phyloP scores from a whole-genome alignment of 768 basidiomycete species.

The Coprinopsis cinerea region DNA sequence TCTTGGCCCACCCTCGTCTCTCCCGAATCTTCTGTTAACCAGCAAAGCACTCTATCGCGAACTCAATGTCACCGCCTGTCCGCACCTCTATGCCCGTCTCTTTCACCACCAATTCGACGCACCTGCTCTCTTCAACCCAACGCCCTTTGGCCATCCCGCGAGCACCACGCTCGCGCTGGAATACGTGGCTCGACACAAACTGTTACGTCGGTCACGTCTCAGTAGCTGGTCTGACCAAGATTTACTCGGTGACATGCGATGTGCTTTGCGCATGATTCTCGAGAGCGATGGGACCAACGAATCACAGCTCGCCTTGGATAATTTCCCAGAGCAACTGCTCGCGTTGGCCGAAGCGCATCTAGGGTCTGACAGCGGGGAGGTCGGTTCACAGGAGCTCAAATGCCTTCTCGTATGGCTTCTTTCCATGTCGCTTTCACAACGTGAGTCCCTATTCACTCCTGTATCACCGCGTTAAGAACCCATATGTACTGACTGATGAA shows the following conservation, averaged over 20 bases:
- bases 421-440: conserved; percentile 31
- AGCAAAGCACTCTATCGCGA: conserved; percentile 37
- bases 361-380: conserved; percentile 10
- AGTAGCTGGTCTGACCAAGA: conserved; percentile 24
- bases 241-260: conserved; percentile 46
- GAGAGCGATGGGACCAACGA: conserved; percentile 49
- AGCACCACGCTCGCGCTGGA: conserved; percentile 42
- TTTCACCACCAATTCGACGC: conserved; percentile 46
- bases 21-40: conserved; percentile 41
- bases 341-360: conserved; percentile 19
- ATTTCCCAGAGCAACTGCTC: conserved; percentile 35
- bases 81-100: conserved; percentile 52
- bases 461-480: neutral
- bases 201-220: conserved; percentile 43
- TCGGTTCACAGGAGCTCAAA: conserved; percentile 17
- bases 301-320: conserved; percentile 34
- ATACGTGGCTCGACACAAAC: conserved; percentile 39
- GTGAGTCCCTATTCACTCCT: conserved; percentile 24
- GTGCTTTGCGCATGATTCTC: conserved; percentile 52
- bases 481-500: neutral
- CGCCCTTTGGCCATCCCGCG: conserved; percentile 23
- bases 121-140: conserved; percentile 11
- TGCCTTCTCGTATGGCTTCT: conserved; percentile 35
- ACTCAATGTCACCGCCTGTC: conserved; percentile 36
- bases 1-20: conserved; percentile 31